These are phyloP conservation scores for Furcasterigmium sp. DNA, from an alignment of 2,329 filamentous ascomycete species.

Conservation along the genomic window DNA sequence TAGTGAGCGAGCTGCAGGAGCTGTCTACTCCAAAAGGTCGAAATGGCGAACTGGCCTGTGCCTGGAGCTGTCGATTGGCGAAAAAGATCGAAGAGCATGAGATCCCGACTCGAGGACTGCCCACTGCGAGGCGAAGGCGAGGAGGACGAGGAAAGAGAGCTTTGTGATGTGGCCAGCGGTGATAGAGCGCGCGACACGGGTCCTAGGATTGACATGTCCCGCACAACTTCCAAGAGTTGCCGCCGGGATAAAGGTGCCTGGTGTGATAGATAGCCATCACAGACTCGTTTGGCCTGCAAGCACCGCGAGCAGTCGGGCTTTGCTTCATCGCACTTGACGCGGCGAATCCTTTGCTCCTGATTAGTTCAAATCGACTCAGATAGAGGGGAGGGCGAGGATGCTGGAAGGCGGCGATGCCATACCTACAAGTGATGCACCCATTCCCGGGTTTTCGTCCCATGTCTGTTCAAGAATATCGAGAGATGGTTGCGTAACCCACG, in stretches of 20 bases:
- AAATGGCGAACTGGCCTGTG: constrained; percentile 20
- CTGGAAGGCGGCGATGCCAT: no score
- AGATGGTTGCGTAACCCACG: no score
- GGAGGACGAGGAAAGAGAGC: not conserved
- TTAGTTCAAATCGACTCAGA: not conserved
- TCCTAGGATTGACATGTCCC: constrained; percentile 19
- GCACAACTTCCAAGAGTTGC: constrained; percentile 21
- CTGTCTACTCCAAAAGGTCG: constrained; percentile 24
- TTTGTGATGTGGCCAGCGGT: not conserved
- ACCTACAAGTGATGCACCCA: constrained; percentile 20
- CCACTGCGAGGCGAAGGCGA: not conserved
- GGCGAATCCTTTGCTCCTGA: constrained; percentile 20
- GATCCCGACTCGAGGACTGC: constrained; percentile 3
- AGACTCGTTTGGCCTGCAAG: constrained; percentile 18
- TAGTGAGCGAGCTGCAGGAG: constrained; percentile 25
- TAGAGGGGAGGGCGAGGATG: not conserved
- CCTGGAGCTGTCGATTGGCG: constrained; percentile 22
- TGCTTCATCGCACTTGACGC: constrained; percentile 28
- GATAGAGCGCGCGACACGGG: constrained; percentile 19
- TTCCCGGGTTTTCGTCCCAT: not conserved
- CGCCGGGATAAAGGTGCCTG: constrained; percentile 21
- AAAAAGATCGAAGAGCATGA: constrained; percentile 27
- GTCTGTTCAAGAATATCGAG: no score
- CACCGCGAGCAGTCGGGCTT: constrained; percentile 23
- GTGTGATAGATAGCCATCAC: constrained; percentile 25